Base-by-base conservation (phyloP, 2,329 filamentous ascomycete genomes). In the Grosmannia serpens region DNA sequence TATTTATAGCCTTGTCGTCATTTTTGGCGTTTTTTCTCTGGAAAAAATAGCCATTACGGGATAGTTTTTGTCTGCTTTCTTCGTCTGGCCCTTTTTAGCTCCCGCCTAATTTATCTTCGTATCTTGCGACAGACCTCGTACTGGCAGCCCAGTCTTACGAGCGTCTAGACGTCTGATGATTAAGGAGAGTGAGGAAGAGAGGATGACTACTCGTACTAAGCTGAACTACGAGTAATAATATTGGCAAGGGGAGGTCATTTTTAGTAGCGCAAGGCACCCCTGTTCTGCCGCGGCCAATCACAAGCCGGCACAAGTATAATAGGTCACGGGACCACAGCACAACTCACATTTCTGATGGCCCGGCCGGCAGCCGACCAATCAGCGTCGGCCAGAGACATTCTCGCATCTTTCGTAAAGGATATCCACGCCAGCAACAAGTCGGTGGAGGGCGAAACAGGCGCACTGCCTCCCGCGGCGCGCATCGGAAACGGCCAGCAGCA, bases 61-160 rank as follows among this genome's bases (percentile, higher is more conserved):
- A 20, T 27, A 4, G 13, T 10, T 26, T 44, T 52, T n/a, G n/a
- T n/a, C n/a, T n/a, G n/a, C n/a, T 9, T 44, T 29, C 44, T 57
- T 57, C 47, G 27, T 10, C 63, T 62, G 68, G 69, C 52, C 61
- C 51, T 58, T 62, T 51, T 17, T 41, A 29, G 15, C 11, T n/a
- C 29, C 33, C n/a, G 51, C 22, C n/a, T 24, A 20, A 17, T 46
- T 33, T 35, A 24, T 33, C 26, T 53, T 35, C 56, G 29, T 51
- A 22, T 51, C 29, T 51, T 38, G 38, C 22, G 50, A 29, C 29
- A 24, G 33, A n/a, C 51, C 51, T 53, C 29, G 50, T 52, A 53
- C 31, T 33, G 50, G 17, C 49, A 27, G 29, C 44, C 44, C 22
- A 24, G 44, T 46, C 44, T 46, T 46, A 46, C 44, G 44, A 49